phyloP scores from a whole-genome alignment of 2,329 filamentous ascomycete genomes.

The Fusarium musae region DNA sequence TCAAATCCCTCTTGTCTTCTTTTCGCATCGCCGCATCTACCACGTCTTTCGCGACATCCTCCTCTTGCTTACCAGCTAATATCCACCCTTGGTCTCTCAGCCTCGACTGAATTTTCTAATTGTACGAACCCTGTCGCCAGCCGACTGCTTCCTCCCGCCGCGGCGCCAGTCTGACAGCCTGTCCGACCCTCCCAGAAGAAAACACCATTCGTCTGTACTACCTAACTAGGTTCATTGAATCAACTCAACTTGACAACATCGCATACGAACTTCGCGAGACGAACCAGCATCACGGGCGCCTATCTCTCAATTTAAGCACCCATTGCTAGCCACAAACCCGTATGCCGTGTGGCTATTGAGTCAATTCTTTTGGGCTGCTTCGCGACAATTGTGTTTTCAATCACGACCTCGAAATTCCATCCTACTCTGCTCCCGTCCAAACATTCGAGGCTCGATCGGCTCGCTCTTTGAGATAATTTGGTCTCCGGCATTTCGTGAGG shows the following conservation, averaged over 20 bases:
- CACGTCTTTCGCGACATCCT: constrained; percentile 17
- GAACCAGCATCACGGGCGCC: neutral
- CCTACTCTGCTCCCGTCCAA: neutral
- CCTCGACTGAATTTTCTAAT: constrained; percentile 35
- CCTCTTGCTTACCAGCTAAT: constrained; percentile 24
- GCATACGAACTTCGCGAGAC: constrained; percentile 9
- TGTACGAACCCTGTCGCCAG: constrained; percentile 32
- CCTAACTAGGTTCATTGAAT: constrained; percentile 23
- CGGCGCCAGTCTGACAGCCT: constrained; percentile 33
- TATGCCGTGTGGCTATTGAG: constrained; percentile 35
- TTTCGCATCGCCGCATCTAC: constrained; percentile 17
- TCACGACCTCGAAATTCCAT: neutral
- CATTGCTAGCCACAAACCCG: constrained; percentile 1
- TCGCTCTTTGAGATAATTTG: constrained; percentile 5
- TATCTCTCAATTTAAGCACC: neutral
- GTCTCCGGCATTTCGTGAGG: constrained; percentile 35
- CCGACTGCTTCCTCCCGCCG: constrained; percentile 29
- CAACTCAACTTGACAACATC: constrained; percentile 20
- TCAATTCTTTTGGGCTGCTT: constrained; percentile 20
- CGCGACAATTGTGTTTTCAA: constrained; percentile 20
- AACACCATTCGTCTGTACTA: constrained; percentile 26
- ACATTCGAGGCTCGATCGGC: constrained; percentile 1
- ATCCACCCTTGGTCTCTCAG: constrained; percentile 26
- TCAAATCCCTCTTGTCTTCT: constrained; percentile 20
- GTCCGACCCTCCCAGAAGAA: constrained; percentile 37